Evolutionary conservation across 148 eudicot genomes (phyloP).

Genomic region (Amaranthus palmeri): DNA sequence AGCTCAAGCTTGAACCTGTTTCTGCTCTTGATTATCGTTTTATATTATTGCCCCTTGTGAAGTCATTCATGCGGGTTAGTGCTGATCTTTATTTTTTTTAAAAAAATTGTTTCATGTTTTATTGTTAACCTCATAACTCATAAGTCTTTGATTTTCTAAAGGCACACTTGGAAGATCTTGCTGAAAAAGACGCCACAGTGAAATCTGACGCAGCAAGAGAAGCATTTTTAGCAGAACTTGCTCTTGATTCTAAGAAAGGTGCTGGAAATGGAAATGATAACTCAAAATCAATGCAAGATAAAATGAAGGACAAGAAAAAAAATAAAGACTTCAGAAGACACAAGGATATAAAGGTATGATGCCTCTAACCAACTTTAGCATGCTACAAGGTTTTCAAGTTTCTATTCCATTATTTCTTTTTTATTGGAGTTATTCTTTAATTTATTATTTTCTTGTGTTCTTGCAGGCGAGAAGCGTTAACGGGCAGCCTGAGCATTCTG

Average conservation of each 20-base stretch:
- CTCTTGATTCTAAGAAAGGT: constrained; percentile 70
- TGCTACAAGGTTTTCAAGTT: not conserved
- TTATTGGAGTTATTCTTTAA: not conserved
- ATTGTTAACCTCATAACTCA: not conserved
- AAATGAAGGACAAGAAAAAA: constrained; percentile 74
- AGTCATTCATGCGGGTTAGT: constrained; percentile 79
- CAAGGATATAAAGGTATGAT: constrained; percentile 69
- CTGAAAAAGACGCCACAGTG: constrained; percentile 90
- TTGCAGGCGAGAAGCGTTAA: constrained; percentile 51
- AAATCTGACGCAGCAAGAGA: constrained; percentile 99
- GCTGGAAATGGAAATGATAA: constrained; percentile 44
- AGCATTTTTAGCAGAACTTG: constrained; percentile 95
- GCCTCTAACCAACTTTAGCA: not conserved
- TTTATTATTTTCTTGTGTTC: constrained; percentile 4
- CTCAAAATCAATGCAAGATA: constrained; percentile 58
- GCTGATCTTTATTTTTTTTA: constrained; percentile 5
- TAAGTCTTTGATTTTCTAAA: constrained; percentile 17
- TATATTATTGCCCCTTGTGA: constrained; percentile 63
- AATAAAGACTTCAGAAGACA: constrained; percentile 57
- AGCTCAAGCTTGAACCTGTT: constrained; percentile 56
- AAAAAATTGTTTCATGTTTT: constrained; percentile 3
- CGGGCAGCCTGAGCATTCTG: constrained; percentile 43
- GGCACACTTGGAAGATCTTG: constrained; percentile 86
- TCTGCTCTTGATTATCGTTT: constrained; percentile 62
- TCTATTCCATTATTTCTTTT: not conserved